Evolutionary conservation across 768 basidiomycete species (phyloP).

Genomic region (Rhizopogon vinicolor): DNA sequence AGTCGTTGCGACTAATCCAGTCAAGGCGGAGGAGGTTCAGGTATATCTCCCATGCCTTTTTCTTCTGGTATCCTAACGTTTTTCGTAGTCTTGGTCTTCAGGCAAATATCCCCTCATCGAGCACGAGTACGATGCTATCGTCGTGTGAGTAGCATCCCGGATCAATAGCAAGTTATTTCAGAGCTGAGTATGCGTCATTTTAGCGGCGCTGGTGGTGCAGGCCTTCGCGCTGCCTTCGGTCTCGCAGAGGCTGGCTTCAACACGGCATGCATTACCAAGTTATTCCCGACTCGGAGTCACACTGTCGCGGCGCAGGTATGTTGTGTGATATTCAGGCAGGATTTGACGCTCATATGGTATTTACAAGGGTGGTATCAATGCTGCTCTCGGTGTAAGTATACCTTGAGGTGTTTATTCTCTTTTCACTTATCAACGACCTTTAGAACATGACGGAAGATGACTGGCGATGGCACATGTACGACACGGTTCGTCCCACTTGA

Average conservation of each 20-base stretch:
- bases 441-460: conserved; percentile 99
- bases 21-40: conserved; percentile 80
- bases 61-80: conserved; percentile 4
- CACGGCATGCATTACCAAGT: conserved; percentile 98
- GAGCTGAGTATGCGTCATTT: conserved; percentile 10
- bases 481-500: conserved; percentile 56
- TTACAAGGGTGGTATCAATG: conserved; percentile 91
- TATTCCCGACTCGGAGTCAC: conserved; percentile 98
- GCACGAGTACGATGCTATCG: conserved; percentile 98
- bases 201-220: conserved; percentile 97
- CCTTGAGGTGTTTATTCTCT: background rate
- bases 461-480: conserved; percentile 99
- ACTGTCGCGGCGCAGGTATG: conserved; percentile 95
- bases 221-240: conserved; percentile 96
- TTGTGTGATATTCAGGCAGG: conserved; percentile 1
- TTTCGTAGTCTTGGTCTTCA: conserved; percentile 62
- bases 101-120: conserved; percentile 97
- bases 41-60: conserved; percentile 32
- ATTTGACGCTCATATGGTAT: background rate
- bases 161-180: background rate
- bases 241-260: conserved; percentile 98
- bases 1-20: conserved; percentile 67
- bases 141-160: conserved; percentile 69
- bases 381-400: conserved; percentile 79
- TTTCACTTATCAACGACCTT: conserved; percentile 2